phyloP scores from a whole-genome alignment of 768 basidiomycete genomes.

The Russula vinacea region DNA sequence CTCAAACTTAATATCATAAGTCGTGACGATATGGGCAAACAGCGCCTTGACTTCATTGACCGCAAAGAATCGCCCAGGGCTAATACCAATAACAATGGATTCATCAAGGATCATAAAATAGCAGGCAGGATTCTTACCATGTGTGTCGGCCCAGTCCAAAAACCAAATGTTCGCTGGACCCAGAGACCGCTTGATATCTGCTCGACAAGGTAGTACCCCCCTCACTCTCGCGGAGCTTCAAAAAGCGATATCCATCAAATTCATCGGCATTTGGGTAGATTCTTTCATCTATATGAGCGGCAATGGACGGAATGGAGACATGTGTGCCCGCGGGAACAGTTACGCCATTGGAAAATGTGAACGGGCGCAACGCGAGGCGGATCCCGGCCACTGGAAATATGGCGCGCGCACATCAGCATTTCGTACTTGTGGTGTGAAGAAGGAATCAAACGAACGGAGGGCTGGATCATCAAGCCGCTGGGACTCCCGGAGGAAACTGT shows the following conservation, averaged over 20 bases:
- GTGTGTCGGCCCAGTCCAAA: background rate
- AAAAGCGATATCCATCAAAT: conserved; percentile 45
- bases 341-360: conserved; percentile 39
- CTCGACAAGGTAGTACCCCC: background rate
- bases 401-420: background rate
- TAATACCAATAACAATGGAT: background rate
- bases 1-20: background rate
- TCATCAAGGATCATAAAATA: background rate
- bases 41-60: background rate
- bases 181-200: background rate
- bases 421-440: background rate
- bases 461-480: conserved; percentile 30
- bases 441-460: background rate
- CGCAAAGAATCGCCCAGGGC: background rate
- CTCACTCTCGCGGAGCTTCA: conserved; percentile 32
- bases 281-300: conserved; percentile 42
- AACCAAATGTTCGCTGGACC: background rate
- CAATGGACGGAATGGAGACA: conserved; percentile 35
- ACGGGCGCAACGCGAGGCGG: conserved; percentile 33
- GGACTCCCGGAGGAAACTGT: conserved; percentile 39
- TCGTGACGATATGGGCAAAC: background rate
- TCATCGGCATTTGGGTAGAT: conserved; percentile 42
- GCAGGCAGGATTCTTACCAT: background rate
- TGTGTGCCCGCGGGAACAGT: conserved; percentile 41
- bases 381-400: conserved; percentile 24